Evolutionary conservation across 768 basidiomycete genomes (phyloP), one percentile per base, ranked within the genome.

Genomic region (Russula abietina): DNA sequence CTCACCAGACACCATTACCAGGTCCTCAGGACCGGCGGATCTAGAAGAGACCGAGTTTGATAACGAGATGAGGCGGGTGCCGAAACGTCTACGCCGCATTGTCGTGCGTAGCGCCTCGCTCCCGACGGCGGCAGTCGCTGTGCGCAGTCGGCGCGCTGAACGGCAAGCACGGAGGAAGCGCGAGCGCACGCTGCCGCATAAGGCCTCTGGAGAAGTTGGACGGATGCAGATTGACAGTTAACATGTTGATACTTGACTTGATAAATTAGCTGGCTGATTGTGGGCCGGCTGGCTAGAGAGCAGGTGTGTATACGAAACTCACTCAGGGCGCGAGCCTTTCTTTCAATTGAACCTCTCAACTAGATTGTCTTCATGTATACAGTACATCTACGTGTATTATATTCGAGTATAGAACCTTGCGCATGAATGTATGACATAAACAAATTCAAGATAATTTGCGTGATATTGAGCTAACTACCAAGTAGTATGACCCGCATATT

Each of bases 211-310:
- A 5, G 55, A 5, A 6, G 45, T 43, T 6, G 28, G 49, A 2
- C 49, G 55, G 12, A 67, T 67, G 66, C 59, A 67, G 30, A 46
- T 67, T 7, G 64, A 61, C 30, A n/a, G 8, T 16, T 43, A 11
- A 43, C 11, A 5, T 11, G 10, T 46, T 46, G 22, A 46, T 26
- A 26, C 14, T 26, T 48, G 46, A 26, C 14, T 26, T 48, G 46
- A 11, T 19, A 24, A 4, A 16, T 10, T 46, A 24, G 45, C 12
- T 36, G 33, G 33, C 33, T 33, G n/a, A 22, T 46, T 36, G 36
- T 11, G 33, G 46, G 22, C n/a, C 24, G 46, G 22, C 24, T 45
- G 7, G 7, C 39, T 33, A 11, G 33, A 12, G 17, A 43, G 19
- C 2, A n/a, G 43, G 24, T 48, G 24, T 48, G 5, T 48, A 48